phyloP scores from a whole-genome alignment of 139 green algal species.

The Coelastrella sp. region DNA sequence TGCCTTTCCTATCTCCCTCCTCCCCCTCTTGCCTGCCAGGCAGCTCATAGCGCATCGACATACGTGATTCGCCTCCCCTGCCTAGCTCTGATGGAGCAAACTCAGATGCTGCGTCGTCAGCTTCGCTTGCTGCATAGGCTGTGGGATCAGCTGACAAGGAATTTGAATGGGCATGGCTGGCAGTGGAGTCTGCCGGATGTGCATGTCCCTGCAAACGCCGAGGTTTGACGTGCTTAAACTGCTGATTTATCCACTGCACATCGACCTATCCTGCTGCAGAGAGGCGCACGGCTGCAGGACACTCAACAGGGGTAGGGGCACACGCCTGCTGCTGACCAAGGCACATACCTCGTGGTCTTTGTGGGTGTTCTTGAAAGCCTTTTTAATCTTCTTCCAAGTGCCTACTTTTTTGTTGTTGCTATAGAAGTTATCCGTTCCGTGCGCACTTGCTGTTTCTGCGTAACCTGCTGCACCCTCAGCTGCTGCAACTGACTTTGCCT shows the following conservation, averaged over 20 bases:
- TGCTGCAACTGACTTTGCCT: neutral
- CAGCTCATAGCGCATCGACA: constrained; percentile 28
- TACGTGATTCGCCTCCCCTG: neutral
- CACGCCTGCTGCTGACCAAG: neutral
- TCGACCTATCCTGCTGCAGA: too few relatives aligned
- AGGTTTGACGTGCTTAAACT: neutral
- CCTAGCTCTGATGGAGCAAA: constrained; percentile 1
- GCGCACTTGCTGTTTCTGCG: constrained; percentile 6
- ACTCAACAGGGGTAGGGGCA: too few relatives aligned
- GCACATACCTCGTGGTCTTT: neutral
- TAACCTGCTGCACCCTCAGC: neutral
- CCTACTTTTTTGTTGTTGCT: constrained; percentile 27
- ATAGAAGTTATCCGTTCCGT: neutral
- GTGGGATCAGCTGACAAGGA: neutral
- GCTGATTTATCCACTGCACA: neutral
- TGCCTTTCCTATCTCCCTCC: neutral
- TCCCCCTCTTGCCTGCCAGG: neutral
- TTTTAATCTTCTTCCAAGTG: constrained; percentile 30
- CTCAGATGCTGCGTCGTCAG: constrained; percentile 34
- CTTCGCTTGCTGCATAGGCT: constrained; percentile 9
- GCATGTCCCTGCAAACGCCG: neutral
- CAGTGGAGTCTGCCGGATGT: neutral
- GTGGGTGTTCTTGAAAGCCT: constrained; percentile 6
- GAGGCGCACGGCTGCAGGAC: too few relatives aligned
- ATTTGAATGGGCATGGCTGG: neutral